These are phyloP conservation scores for Chalaropsis ovoidea DNA, from an alignment of 2,329 filamentous ascomycete genomes.

Conservation along the genomic window DNA sequence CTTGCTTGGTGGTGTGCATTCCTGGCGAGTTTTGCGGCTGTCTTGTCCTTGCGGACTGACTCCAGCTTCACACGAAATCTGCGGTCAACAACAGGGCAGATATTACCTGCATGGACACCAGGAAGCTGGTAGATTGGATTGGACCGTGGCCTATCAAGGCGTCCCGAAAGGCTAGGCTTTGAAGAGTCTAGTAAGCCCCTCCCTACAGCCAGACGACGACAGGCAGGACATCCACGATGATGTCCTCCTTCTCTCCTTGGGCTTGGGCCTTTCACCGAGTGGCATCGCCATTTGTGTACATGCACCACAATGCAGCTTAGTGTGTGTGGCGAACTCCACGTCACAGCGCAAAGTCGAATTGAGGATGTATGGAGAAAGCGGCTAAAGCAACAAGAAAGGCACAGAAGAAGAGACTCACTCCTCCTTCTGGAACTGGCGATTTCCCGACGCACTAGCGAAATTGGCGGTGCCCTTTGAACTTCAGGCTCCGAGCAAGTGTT, in stretches of 20 bases:
- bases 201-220: not conserved
- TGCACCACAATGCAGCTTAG: not conserved
- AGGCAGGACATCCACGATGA: not conserved
- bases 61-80: not conserved
- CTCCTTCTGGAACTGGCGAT: constrained; percentile 9
- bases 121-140: too few relatives aligned
- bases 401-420: not conserved
- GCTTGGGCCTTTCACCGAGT: not conserved
- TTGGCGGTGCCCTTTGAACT: constrained; percentile 16
- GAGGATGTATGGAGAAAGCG: too few relatives aligned
- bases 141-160: too few relatives aligned
- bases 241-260: too few relatives aligned
- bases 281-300: not conserved
- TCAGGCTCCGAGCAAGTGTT: constrained; percentile 1
- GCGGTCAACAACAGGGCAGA: not conserved
- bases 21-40: constrained; percentile 1
- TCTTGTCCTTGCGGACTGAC: not conserved
- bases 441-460: constrained; percentile 19
- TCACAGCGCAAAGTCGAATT: not conserved
- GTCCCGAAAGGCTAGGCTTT: too few relatives aligned
- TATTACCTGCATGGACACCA: too few relatives aligned
- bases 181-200: too few relatives aligned
- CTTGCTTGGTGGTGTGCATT: not conserved
- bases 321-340: not conserved
- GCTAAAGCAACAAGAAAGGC: not conserved